Evolutionary conservation across 176 grass and related monocot species (phyloP).

Genomic region (Zea luxurians): DNA sequence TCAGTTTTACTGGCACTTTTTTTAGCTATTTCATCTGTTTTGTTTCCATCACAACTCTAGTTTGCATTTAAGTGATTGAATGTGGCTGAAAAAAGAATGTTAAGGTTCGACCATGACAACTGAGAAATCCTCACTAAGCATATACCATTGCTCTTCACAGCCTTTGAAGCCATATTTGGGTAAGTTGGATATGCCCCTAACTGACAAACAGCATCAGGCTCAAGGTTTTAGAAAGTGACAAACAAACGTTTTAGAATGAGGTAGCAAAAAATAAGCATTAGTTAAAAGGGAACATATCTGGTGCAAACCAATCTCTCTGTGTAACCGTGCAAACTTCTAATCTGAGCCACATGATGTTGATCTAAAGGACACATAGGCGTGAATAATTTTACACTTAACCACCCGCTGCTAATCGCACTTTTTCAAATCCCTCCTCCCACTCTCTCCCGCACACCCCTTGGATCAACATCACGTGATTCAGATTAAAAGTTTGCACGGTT

Average conservation of each 20-base stretch:
- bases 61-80: not conserved
- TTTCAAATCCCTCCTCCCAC: no score
- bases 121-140: not conserved
- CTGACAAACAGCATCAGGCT: not conserved
- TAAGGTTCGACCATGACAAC: not conserved
- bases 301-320: no score
- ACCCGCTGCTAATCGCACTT: no score
- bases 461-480: no score
- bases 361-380: no score
- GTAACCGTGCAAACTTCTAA: no score
- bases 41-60: not conserved
- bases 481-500: no score
- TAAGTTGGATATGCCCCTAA: not conserved
- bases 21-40: not conserved
- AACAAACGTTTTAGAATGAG: no score
- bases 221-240: not conserved
- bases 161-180: not conserved
- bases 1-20: not conserved
- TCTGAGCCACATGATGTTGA: no score
- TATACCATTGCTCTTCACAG: not conserved
- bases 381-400: no score
- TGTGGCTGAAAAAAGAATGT: not conserved
- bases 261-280: not conserved
- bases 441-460: no score
- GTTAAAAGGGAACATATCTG: no score